Evolutionary conservation across 83 land plant species (phyloP).

Genomic region (Picea engelmannii): DNA sequence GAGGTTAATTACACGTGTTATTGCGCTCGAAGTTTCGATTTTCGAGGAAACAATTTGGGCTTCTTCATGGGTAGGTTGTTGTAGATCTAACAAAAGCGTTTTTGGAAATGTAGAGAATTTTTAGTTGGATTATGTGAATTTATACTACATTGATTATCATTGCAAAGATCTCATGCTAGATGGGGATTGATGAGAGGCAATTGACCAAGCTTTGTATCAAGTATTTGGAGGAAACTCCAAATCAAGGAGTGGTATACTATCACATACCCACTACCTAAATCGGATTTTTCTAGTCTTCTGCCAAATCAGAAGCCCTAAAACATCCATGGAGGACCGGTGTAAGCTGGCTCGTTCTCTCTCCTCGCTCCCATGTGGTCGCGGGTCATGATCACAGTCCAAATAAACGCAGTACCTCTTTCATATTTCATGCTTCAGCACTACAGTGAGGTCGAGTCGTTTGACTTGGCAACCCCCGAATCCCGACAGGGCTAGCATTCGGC

Average conservation of each 20-base stretch:
- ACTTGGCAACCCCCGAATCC: too few species aligned
- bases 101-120: not conserved
- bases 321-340: too few species aligned
- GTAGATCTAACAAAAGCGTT: not conserved
- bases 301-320: too few species aligned
- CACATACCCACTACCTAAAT: too few species aligned
- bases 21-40: constrained; percentile 61
- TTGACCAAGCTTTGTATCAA: constrained; percentile 83
- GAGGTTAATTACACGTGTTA: not conserved
- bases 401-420: too few species aligned
- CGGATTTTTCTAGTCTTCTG: too few species aligned
- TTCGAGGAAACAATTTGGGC: constrained; percentile 91
- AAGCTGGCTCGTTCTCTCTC: too few species aligned
- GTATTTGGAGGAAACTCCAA: constrained; percentile 85
- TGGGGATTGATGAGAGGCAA: constrained; percentile 98
- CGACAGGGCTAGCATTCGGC: too few species aligned
- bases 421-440: too few species aligned
- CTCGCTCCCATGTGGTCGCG: too few species aligned
- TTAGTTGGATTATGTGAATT: not conserved
- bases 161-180: constrained; percentile 98
- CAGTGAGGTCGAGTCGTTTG: too few species aligned
- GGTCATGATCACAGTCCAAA: too few species aligned
- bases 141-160: not conserved
- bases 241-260: constrained; percentile 84
- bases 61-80: constrained; percentile 90